A percentile compares a stretch with the other conserved stretches of the same genome.
Conservation (phyloP, 371 early-diverging fungal species). For the Funneliformis caledonium region DNA sequence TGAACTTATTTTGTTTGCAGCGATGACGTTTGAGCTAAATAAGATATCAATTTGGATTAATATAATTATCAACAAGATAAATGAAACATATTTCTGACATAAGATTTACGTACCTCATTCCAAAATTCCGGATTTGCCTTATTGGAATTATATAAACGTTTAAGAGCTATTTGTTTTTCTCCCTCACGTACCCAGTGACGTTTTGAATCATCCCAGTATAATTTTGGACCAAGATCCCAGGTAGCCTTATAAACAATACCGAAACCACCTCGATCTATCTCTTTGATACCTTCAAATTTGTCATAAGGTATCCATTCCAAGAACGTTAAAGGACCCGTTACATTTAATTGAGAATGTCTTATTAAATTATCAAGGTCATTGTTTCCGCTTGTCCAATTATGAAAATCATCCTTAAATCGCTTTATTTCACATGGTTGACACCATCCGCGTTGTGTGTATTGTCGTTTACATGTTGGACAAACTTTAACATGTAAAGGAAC, state of each 20-base stretch:
- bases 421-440: conserved; percentile 32
- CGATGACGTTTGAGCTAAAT: conserved; percentile 10
- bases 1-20: background rate
- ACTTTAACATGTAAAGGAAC: background rate
- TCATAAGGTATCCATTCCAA: conserved; percentile 38
- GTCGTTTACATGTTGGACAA: conserved; percentile 32
- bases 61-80: background rate
- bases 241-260: conserved; percentile 28
- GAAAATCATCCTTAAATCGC: conserved; percentile 29
- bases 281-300: conserved; percentile 12
- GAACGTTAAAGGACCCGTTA: background rate
- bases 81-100: background rate
- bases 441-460: conserved; percentile 31
- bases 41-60: background rate
- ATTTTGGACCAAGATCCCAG: conserved; percentile 23
- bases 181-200: conserved; percentile 15
- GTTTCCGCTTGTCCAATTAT: conserved; percentile 34
- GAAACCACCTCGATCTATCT: conserved; percentile 27
- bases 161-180: conserved; percentile 10
- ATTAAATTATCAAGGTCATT: conserved; percentile 24
- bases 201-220: conserved; percentile 24
- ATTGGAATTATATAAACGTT: background rate
- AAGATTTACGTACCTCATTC: conserved; percentile 16
- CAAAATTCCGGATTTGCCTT: background rate
- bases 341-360: conserved; percentile 23